Evolutionary conservation across 2,329 filamentous ascomycete genomes (phyloP).

Genomic region (Orbilia blumenaviensis): DNA sequence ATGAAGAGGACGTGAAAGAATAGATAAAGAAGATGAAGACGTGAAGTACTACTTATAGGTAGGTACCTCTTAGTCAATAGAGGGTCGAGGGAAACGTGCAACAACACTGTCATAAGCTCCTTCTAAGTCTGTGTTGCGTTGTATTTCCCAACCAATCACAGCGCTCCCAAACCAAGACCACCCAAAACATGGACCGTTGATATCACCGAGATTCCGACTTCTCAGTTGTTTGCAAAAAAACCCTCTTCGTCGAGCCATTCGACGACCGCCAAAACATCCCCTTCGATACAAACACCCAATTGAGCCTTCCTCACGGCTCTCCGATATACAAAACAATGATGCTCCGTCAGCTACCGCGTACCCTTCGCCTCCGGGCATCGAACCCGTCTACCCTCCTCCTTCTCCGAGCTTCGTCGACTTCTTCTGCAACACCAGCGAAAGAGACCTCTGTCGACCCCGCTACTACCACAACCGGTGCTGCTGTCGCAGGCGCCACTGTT

Average conservation of each 20-base stretch:
- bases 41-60: too few species aligned
- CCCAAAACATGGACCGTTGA: neutral
- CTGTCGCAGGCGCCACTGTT: neutral
- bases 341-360: slow-evolving; percentile 45
- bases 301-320: too few species aligned
- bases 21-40: neutral
- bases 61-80: too few species aligned
- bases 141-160: neutral
- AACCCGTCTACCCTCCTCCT: slow-evolving; percentile 5
- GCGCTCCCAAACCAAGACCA: neutral
- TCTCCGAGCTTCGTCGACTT: slow-evolving; percentile 24
- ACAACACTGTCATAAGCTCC: too few species aligned
- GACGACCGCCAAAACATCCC: neutral
- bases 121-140: neutral
- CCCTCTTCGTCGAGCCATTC: too few species aligned
- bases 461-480: slow-evolving; percentile 1
- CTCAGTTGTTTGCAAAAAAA: too few species aligned
- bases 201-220: neutral
- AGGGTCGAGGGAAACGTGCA: too few species aligned
- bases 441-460: slow-evolving; percentile 20
- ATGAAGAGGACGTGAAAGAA: too few species aligned
- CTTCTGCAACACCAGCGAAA: slow-evolving; percentile 6
- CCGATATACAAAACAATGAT: neutral
- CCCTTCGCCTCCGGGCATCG: slow-evolving; percentile 15
- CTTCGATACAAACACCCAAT: neutral